Conservation (phyloP, 1,284 basidiomycete species). For the Papiliotrema fonsecae region DNA sequence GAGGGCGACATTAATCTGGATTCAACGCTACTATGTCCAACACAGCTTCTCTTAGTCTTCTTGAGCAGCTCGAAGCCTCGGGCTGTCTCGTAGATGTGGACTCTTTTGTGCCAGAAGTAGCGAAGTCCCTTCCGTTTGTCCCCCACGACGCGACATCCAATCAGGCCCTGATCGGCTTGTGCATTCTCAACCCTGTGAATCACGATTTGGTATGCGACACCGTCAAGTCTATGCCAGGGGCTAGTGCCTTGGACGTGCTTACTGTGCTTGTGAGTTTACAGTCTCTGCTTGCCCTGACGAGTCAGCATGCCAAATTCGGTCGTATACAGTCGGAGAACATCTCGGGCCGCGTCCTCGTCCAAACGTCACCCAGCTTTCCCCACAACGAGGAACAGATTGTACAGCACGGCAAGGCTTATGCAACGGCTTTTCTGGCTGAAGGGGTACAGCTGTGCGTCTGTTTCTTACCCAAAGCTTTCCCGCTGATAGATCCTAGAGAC, state of each 20-base stretch:
- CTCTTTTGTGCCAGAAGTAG: slow-evolving; percentile 26
- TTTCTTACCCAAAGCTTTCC: too few relatives aligned
- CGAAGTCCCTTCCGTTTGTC: slow-evolving; percentile 24
- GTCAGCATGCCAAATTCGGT: slow-evolving; percentile 22
- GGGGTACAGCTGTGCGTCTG: too few relatives aligned
- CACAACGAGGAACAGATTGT: slow-evolving; percentile 22
- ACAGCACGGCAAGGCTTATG: slow-evolving; percentile 19
- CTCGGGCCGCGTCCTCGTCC: slow-evolving; percentile 24
- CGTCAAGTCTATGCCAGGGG: slow-evolving; percentile 22
- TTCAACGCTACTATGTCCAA: slow-evolving; percentile 18
- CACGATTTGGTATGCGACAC: slow-evolving; percentile 25
- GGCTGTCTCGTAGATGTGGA: slow-evolving; percentile 31
- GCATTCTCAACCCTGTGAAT: slow-evolving; percentile 27
- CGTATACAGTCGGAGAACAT: slow-evolving; percentile 16
- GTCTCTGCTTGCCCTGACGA: neutral
- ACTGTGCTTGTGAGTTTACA: slow-evolving; percentile 24
- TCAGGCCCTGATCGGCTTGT: slow-evolving; percentile 27
- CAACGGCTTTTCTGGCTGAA: slow-evolving; percentile 19
- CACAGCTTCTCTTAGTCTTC: slow-evolving; percentile 16
- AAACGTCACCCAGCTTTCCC: slow-evolving; percentile 17
- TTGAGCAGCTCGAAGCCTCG: slow-evolving; percentile 32
- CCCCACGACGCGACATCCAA: slow-evolving; percentile 37
- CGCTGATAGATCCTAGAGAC: slow-evolving; percentile 14
- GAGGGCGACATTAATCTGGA: too few relatives aligned
- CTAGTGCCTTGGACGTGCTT: slow-evolving; percentile 25